A percentile compares a stretch with the other conserved stretches of the same genome.
phyloP scores from a whole-genome alignment of 495 filamentous ascomycete species.

The Neurospora hispaniola region DNA sequence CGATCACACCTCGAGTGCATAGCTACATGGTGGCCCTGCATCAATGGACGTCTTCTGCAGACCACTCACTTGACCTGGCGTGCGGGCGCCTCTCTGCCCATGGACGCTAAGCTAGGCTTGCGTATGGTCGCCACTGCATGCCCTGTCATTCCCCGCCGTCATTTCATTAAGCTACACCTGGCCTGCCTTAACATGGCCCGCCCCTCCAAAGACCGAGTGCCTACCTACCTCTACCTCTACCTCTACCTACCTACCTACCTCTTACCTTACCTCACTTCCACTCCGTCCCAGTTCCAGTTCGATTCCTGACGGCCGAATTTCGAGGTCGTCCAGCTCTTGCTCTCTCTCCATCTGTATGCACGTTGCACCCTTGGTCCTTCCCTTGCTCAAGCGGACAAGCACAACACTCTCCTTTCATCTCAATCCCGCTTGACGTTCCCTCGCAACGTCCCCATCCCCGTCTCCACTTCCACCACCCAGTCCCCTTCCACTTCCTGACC shows the following conservation, averaged over 20 bases:
- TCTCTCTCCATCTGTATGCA: not conserved
- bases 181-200: constrained; percentile 14
- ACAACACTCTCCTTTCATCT: not conserved
- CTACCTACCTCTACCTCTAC: constrained; percentile 1
- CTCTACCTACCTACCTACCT: no score
- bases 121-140: constrained; percentile 25
- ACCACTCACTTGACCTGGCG: constrained; percentile 21
- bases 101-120: constrained; percentile 20
- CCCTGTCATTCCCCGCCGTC: constrained; percentile 29
- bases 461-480: not conserved
- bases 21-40: constrained; percentile 1
- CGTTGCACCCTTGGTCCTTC: not conserved
- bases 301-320: constrained; percentile 13
- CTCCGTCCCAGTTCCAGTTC: constrained; percentile 5
- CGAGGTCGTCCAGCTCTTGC: constrained; percentile 4
- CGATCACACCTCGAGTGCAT: constrained; percentile 14
- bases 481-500: not conserved
- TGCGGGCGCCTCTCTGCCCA: constrained; percentile 19
- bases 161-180: constrained; percentile 24
- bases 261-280: not conserved
- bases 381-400: not conserved
- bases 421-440: not conserved
- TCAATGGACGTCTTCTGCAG: not conserved
- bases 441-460: not conserved
- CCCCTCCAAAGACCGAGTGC: constrained; percentile 22